Conservation (phyloP, 116 monocot genomes). For the Cymodocea nodosa region DNA sequence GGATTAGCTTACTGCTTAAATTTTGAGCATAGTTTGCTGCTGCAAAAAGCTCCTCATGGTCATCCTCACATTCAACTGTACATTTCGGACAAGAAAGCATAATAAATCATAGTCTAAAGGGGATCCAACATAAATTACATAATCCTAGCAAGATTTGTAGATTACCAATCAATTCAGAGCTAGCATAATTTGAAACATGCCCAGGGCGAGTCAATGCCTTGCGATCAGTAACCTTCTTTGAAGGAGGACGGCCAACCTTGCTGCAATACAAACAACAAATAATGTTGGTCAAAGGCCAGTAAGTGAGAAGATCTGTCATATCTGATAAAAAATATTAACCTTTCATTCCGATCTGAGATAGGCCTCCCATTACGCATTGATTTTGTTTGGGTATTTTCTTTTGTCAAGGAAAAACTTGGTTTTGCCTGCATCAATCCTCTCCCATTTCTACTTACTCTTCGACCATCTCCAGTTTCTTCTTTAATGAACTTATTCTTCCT, state of each 20-base stretch:
- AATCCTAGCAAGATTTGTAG: background rate
- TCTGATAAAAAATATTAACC: constrained; percentile 19
- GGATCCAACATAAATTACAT: too few relatives aligned
- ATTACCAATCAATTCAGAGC: constrained; percentile 47
- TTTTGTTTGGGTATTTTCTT: constrained; percentile 55
- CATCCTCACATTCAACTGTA: constrained; percentile 60
- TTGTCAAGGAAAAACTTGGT: constrained; percentile 27
- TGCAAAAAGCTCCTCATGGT: constrained; percentile 57
- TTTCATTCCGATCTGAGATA: constrained; percentile 53
- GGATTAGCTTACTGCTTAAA: constrained; percentile 20
- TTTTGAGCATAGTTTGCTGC: constrained; percentile 48
- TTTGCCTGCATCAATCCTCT: constrained; percentile 42
- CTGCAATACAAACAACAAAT: constrained; percentile 17
- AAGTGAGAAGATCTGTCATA: too few relatives aligned
- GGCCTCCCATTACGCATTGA: constrained; percentile 52
- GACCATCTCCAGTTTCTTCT: constrained; percentile 64
- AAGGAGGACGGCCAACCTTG: constrained; percentile 63
- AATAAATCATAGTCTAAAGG: too few relatives aligned
- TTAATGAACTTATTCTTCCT: constrained; percentile 50
- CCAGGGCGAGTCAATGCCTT: constrained; percentile 48
- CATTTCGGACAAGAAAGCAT: too few relatives aligned
- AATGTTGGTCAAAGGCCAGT: too few relatives aligned
- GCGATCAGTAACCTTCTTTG: constrained; percentile 65
- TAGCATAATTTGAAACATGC: constrained; percentile 18
- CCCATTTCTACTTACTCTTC: constrained; percentile 66